Evolutionary conservation across 768 basidiomycete genomes (phyloP).

Genomic region (Suillus tomentosus): DNA sequence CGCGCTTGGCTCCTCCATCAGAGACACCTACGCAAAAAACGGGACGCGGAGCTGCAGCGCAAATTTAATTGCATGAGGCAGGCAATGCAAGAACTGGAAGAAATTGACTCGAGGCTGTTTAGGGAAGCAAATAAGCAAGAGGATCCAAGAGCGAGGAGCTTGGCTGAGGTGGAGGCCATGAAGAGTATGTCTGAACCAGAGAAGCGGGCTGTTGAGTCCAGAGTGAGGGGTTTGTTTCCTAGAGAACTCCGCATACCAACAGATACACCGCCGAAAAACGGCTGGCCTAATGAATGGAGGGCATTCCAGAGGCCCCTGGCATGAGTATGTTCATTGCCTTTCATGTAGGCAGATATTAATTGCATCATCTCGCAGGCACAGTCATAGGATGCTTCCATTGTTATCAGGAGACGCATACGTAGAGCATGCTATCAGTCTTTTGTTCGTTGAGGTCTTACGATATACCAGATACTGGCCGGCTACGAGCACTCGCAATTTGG

Average conservation of each 20-base stretch:
- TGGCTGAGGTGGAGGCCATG: constrained; percentile 56
- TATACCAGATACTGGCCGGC: background rate
- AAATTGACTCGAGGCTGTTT: constrained; percentile 52
- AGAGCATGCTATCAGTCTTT: background rate
- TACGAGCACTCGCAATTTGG: background rate
- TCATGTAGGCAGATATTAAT: background rate
- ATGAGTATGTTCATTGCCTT: constrained; percentile 1
- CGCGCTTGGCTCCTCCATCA: constrained; percentile 86
- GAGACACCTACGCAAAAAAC: constrained; percentile 69
- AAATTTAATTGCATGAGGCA: constrained; percentile 81
- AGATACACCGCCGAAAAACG: constrained; percentile 77
- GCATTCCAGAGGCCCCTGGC: constrained; percentile 55
- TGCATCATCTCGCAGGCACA: background rate
- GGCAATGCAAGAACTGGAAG: constrained; percentile 82
- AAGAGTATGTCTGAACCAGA: constrained; percentile 68
- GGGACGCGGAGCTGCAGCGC: constrained; percentile 66
- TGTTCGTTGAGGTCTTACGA: background rate
- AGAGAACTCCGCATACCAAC: constrained; percentile 84
- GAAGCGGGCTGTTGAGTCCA: constrained; percentile 70
- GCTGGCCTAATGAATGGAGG: constrained; percentile 90
- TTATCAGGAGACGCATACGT: background rate
- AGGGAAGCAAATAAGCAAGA: constrained; percentile 73
- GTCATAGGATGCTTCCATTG: background rate
- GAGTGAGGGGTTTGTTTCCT: constrained; percentile 82
- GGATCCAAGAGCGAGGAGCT: constrained; percentile 67